Evolutionary conservation across 257 asterid genomes (phyloP), one percentile per base, ranked within the genome.

Genomic region (Schizonepeta tenuifolia): DNA sequence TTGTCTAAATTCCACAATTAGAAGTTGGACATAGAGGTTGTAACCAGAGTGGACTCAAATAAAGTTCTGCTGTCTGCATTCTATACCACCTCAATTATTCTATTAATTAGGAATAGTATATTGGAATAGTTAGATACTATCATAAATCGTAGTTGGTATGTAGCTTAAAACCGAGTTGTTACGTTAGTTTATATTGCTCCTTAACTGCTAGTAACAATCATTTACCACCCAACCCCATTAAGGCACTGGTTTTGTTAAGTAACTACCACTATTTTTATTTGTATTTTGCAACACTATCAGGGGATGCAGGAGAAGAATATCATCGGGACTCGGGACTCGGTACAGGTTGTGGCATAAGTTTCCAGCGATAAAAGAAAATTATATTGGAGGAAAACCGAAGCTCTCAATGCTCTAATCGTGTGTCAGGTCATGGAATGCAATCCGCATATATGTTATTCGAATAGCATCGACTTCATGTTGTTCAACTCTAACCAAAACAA

Each of bases 101-200:
- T n/a, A 50, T 15, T 6, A 6, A 44, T 13, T 12, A 13, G 12
- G 17, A 44, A 44, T 44, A 6, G 2, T 36, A 4, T 46, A 46
- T 65, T 31, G 26, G 58, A 44, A 46, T 36, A n/a, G 12, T 49
- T 49, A 49, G 33, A 66, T 18, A n/a, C n/a, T n/a, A 14, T 17
- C 71, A 26, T 66, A n/a, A 49, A 51, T 20, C 14, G 26, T 51
- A 53, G 63, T 68, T 15, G 44, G 66, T 69, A 14, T 31, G 10
- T 21, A 67, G 28, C 24, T 43, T 72, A 61, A 49, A 47, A 14
- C 10, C 9, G 22, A 73, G 71, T 63, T 22, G 71, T 62, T 73
- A 36, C 35, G 66, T 72, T 62, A 36, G 46, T 50, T 61, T 33
- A 7, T 12, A 59, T 62, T 71, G 41, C 36, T 71, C n/a, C 63